These are phyloP conservation scores for Xerocomus potaroensis DNA, from an alignment of 768 basidiomycete genomes.

Conservation along the genomic window DNA sequence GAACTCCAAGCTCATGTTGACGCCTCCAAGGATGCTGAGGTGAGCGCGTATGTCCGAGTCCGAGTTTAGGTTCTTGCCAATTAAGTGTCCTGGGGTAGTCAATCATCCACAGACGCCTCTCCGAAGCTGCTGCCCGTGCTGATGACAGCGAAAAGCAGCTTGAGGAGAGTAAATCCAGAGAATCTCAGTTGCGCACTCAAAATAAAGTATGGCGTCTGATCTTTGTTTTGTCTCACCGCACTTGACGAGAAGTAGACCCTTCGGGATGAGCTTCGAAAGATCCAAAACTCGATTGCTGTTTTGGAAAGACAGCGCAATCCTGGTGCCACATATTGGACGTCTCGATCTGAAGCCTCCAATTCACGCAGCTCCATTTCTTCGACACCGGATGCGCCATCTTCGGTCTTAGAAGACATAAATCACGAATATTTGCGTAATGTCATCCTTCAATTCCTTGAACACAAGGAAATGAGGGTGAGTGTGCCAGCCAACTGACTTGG, in stretches of 20 bases:
- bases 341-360: conserved; percentile 35
- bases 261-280: conserved; percentile 91
- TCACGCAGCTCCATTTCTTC: conserved; percentile 39
- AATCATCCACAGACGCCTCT: conserved; percentile 40
- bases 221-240: neutral
- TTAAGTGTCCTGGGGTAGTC: conserved; percentile 33
- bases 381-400: conserved; percentile 37
- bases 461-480: conserved; percentile 96
- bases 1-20: conserved; percentile 51
- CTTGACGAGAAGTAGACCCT: conserved; percentile 54
- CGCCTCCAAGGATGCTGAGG: conserved; percentile 58
- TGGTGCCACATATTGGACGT: conserved; percentile 90
- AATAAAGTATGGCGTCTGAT: conserved; percentile 62
- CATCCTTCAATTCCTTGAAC: conserved; percentile 94
- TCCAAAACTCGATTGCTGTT: conserved; percentile 88
- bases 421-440: conserved; percentile 95
- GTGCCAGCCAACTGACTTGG: neutral
- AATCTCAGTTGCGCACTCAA: conserved; percentile 62
- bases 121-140: conserved; percentile 47
- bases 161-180: conserved; percentile 69
- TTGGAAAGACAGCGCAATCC: conserved; percentile 90
- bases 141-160: conserved; percentile 58
- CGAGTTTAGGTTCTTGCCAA: neutral
- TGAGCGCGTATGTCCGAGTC: conserved; percentile 28
- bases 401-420: conserved; percentile 75